Percentiles rank a stretch among this genome's conserved stretches.
Evolutionary conservation across 306 rosid species (phyloP).

Genomic region (Dryas alaskensis): DNA sequence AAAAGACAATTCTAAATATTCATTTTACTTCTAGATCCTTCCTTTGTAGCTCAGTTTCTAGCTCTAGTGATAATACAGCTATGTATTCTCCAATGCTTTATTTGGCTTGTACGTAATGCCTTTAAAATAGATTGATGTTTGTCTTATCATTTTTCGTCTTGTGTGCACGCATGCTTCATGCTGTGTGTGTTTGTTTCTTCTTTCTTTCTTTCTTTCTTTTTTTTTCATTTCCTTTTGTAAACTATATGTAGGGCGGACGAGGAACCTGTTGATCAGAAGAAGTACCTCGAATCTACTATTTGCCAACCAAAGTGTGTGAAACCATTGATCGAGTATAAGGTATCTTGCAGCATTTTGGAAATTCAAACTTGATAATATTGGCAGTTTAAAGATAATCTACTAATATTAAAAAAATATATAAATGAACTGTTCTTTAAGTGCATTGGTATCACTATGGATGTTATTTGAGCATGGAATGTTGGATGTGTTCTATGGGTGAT

Average conservation of each 20-base stretch:
- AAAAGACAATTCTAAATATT: neutral
- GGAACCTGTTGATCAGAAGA: conserved; percentile 91
- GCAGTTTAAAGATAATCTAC: neutral
- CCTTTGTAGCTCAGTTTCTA: neutral
- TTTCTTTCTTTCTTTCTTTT: neutral
- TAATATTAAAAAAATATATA: too few species aligned
- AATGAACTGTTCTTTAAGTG: neutral
- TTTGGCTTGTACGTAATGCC: neutral
- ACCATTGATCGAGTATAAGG: conserved; percentile 81
- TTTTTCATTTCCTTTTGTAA: neutral
- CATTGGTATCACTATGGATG: neutral
- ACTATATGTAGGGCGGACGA: conserved; percentile 79
- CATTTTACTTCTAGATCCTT: neutral
- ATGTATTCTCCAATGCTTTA: neutral
- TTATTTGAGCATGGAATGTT: too few species aligned
- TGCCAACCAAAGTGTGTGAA: conserved; percentile 99
- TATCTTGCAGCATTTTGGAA: conserved; percentile 18
- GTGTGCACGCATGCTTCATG: too few species aligned
- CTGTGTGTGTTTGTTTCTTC: neutral
- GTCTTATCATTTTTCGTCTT: neutral
- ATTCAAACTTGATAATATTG: neutral
- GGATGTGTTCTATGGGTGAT: too few species aligned
- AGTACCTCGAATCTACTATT: conserved; percentile 61
- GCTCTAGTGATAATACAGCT: neutral
- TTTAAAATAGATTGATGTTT: neutral